A percentile compares a stretch with the other conserved stretches of the same genome.
These are phyloP conservation scores for Trichoderma sp. DNA, from an alignment of 2,329 filamentous ascomycete genomes.

Conservation along the genomic window DNA sequence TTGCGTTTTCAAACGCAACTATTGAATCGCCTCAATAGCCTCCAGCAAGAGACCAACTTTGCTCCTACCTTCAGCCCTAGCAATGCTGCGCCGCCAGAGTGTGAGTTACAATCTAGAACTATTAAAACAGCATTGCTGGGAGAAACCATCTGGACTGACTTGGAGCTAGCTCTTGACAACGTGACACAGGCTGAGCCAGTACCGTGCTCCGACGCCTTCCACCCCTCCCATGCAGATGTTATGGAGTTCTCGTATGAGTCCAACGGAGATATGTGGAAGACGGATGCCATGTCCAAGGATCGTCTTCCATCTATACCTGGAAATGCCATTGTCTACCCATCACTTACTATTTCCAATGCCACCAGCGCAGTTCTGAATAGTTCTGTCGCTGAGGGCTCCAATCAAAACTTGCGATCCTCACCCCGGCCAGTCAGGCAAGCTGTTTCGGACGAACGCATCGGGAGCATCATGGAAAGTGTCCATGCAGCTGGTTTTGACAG, in stretches of 20 bases:
- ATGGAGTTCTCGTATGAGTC: conserved; percentile 26
- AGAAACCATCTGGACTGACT: not conserved
- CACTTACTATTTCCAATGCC: not conserved
- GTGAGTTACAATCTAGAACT: not conserved
- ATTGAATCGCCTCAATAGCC: conserved; percentile 24
- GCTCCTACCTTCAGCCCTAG: not conserved
- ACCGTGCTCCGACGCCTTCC: conserved; percentile 19
- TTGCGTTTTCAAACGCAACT: conserved; percentile 28
- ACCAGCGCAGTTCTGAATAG: not conserved
- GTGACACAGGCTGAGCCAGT: conserved; percentile 22
- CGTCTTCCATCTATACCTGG: conserved; percentile 12
- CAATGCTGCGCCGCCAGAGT: conserved; percentile 1
- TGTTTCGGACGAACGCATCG: conserved; percentile 24
- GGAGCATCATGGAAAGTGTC: conserved; percentile 25
- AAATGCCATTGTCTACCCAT: conserved; percentile 15
- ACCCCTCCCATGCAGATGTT: conserved; percentile 19
- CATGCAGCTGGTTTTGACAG: conserved; percentile 27
- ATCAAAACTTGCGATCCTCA: not conserved
- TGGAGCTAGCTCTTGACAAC: conserved; percentile 4
- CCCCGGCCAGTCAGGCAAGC: not conserved
- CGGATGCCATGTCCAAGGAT: conserved; percentile 18
- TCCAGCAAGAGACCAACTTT: conserved; percentile 22
- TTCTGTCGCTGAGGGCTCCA: not conserved
- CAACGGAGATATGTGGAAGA: conserved; percentile 22
- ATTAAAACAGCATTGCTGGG: not conserved